These are phyloP conservation scores for Plasmodium knowlesi DNA, from an alignment of 169 alveolate genomes.

Conservation along the genomic window DNA sequence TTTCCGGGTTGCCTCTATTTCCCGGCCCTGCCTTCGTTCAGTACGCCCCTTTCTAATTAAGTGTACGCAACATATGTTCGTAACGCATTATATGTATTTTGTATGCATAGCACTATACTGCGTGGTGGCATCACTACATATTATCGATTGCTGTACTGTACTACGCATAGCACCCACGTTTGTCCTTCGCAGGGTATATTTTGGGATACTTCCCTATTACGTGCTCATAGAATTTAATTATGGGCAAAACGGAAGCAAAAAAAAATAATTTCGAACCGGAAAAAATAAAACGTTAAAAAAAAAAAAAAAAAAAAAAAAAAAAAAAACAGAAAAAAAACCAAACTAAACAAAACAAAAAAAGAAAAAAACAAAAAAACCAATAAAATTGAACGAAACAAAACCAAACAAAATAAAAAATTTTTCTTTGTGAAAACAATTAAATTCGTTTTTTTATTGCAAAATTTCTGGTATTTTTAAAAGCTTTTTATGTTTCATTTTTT, in stretches of 20 bases:
- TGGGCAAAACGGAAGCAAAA: neutral
- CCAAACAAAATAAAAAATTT: neutral
- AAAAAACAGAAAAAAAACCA: neutral
- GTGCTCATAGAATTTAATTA: neutral
- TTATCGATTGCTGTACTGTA: neutral
- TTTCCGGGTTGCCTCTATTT: neutral
- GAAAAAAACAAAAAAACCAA: neutral
- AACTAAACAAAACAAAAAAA: neutral
- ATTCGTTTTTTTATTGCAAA: slow-evolving; percentile 11
- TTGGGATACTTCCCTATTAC: neutral
- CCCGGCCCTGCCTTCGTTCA: neutral
- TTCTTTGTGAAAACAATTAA: neutral
- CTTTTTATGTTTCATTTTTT: slow-evolving; percentile 12
- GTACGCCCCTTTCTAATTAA: neutral
- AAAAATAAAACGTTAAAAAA: neutral
- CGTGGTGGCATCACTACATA: neutral
- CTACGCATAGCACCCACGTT: neutral
- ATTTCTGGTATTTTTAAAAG: neutral
- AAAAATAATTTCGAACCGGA: neutral
- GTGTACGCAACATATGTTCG: neutral
- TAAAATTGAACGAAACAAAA: neutral
- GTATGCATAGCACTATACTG: neutral
- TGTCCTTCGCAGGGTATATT: neutral
- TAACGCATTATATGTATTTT: neutral
- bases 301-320: too few relatives aligned